Evolutionary conservation across 495 filamentous ascomycete species (phyloP).

Genomic region (Penicillium herquei): DNA sequence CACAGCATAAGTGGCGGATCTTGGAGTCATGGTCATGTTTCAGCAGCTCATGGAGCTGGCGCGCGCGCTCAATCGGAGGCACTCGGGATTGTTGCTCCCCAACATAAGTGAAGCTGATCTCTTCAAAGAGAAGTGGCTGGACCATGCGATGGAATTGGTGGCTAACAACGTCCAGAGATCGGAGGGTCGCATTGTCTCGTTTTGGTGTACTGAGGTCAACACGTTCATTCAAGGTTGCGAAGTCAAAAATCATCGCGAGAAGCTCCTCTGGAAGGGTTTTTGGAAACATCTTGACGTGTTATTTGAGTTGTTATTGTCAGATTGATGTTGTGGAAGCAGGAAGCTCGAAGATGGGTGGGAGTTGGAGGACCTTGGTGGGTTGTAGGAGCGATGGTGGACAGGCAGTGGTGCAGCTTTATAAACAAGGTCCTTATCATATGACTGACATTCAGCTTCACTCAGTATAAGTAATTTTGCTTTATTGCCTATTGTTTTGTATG

Average conservation of each 20-base stretch:
- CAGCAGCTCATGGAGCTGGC: constrained; percentile 4
- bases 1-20: neutral
- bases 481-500: no score
- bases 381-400: constrained; percentile 1
- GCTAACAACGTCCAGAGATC: constrained; percentile 3
- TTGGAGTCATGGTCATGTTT: neutral
- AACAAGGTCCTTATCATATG: no score
- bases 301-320: no score
- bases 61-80: neutral
- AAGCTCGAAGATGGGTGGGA: neutral
- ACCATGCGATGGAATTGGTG: constrained; percentile 2
- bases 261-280: constrained; percentile 6
- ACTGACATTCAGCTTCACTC: no score
- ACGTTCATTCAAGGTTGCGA: neutral
- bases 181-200: neutral
- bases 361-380: constrained; percentile 2
- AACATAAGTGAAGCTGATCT: neutral
- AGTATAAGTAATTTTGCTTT: no score
- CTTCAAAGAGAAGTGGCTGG: constrained; percentile 1
- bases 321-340: no score
- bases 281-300: no score
- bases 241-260: neutral
- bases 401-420: neutral
- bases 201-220: neutral
- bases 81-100: neutral